Conservation (phyloP, 768 basidiomycete species). For the Mycena crocata region DNA sequence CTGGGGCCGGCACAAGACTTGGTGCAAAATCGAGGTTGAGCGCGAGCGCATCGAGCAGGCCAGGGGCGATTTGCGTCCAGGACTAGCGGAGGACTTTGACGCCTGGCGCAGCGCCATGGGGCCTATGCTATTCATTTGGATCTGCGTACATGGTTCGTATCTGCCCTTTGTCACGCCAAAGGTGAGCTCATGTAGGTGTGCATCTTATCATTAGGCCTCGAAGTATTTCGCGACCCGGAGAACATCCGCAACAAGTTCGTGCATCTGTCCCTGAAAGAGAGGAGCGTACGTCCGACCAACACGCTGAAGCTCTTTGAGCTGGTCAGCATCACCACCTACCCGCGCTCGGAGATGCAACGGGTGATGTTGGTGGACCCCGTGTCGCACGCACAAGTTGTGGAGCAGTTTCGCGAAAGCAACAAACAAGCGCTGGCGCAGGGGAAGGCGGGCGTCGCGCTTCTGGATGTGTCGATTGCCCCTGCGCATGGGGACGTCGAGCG, state of each 20-base stretch:
- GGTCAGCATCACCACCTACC: neutral
- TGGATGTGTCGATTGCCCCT: neutral
- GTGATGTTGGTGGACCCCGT: neutral
- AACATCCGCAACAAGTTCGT: constrained; percentile 9
- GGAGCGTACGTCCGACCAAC: neutral
- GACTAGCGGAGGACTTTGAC: neutral
- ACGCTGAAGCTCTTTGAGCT: constrained; percentile 3
- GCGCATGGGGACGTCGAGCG: neutral
- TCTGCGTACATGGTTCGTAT: constrained; percentile 1
- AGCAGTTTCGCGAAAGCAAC: neutral
- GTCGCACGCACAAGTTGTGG: neutral
- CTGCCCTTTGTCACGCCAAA: neutral
- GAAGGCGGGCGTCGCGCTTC: neutral
- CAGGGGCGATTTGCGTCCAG: neutral
- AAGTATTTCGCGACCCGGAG: neutral
- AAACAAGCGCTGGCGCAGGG: neutral
- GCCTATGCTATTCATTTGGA: neutral
- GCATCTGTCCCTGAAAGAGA: neutral
- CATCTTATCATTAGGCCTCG: neutral
- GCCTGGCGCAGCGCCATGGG: constrained; percentile 5
- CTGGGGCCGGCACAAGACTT: neutral
- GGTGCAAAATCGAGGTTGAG: neutral
- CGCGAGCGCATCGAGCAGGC: neutral
- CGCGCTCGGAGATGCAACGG: neutral
- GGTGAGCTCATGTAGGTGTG: neutral